These are phyloP conservation scores for Penicillium desertorum DNA, from an alignment of 495 filamentous ascomycete species.

Conservation along the genomic window DNA sequence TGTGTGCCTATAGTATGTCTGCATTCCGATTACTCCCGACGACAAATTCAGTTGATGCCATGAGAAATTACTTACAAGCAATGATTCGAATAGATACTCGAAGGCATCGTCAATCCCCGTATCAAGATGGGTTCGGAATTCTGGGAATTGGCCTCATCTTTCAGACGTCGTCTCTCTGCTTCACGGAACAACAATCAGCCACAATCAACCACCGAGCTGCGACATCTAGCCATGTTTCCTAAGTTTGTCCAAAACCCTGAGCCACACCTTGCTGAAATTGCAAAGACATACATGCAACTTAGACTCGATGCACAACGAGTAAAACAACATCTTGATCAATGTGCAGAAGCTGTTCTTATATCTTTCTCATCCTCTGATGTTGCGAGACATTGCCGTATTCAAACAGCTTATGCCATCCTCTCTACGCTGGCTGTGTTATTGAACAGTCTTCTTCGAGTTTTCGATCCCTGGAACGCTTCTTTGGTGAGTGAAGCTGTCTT, in stretches of 20 bases:
- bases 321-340: constrained; percentile 12
- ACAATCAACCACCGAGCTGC: constrained; percentile 14
- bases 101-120: constrained; percentile 31
- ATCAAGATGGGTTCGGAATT: constrained; percentile 28
- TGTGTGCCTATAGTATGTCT: constrained; percentile 37
- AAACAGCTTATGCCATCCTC: constrained; percentile 25
- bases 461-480: constrained; percentile 17
- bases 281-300: constrained; percentile 19
- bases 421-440: constrained; percentile 29
- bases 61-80: background rate
- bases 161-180: constrained; percentile 4
- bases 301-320: constrained; percentile 17
- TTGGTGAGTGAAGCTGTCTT: constrained; percentile 19
- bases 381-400: constrained; percentile 22
- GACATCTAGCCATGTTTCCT: constrained; percentile 24
- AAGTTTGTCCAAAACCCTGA: constrained; percentile 23
- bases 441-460: constrained; percentile 30
- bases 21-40: background rate
- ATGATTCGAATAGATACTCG: constrained; percentile 29
- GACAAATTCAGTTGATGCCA: background rate
- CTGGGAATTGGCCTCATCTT: constrained; percentile 16
- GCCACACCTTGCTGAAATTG: constrained; percentile 24
- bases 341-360: background rate
- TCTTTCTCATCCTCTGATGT: constrained; percentile 3
- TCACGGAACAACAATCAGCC: constrained; percentile 1